Percentiles rank a stretch among this genome's conserved stretches.
Evolutionary conservation across 768 basidiomycete genomes (phyloP).

Genomic region (Podaxis sp.): DNA sequence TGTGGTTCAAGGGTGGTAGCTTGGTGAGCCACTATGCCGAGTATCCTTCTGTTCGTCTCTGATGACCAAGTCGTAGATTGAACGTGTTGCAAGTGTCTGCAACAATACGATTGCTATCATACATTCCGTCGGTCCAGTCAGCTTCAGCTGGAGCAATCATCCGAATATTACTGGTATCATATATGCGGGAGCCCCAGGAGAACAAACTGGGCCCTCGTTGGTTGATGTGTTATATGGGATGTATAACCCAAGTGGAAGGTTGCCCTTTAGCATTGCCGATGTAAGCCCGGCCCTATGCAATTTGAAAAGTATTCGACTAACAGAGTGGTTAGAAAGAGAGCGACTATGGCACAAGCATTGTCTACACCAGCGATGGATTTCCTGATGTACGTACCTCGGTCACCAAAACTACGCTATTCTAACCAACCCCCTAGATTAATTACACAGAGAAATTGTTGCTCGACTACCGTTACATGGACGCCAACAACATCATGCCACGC

Average conservation of each 20-base stretch:
- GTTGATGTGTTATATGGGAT: slow-evolving; percentile 76
- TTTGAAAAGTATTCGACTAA: background rate
- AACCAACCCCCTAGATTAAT: slow-evolving; percentile 42
- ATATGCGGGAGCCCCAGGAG: slow-evolving; percentile 58
- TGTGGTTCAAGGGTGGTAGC: slow-evolving; percentile 57
- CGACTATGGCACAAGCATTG: slow-evolving; percentile 43
- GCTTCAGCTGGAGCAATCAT: slow-evolving; percentile 74
- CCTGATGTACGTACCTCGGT: slow-evolving; percentile 29
- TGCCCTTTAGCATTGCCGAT: slow-evolving; percentile 78
- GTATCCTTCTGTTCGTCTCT: slow-evolving; percentile 15
- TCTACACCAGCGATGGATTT: slow-evolving; percentile 42
- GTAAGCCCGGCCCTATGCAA: slow-evolving; percentile 24
- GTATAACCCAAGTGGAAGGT: slow-evolving; percentile 72
- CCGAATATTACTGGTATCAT: slow-evolving; percentile 72
- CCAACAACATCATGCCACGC: slow-evolving; percentile 48
- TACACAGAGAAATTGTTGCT: slow-evolving; percentile 68
- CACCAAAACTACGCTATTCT: slow-evolving; percentile 4
- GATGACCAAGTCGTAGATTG: slow-evolving; percentile 38
- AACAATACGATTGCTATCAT: slow-evolving; percentile 80
- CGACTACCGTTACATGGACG: slow-evolving; percentile 69
- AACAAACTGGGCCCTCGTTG: slow-evolving; percentile 77
- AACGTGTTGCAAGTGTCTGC: slow-evolving; percentile 63
- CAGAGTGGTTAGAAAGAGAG: slow-evolving; percentile 29
- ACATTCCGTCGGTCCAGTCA: slow-evolving; percentile 74
- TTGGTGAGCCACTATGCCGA: slow-evolving; percentile 29